phyloP scores from a whole-genome alignment of 2,329 filamentous ascomycete species.

The Fusarium protoensiforme region DNA sequence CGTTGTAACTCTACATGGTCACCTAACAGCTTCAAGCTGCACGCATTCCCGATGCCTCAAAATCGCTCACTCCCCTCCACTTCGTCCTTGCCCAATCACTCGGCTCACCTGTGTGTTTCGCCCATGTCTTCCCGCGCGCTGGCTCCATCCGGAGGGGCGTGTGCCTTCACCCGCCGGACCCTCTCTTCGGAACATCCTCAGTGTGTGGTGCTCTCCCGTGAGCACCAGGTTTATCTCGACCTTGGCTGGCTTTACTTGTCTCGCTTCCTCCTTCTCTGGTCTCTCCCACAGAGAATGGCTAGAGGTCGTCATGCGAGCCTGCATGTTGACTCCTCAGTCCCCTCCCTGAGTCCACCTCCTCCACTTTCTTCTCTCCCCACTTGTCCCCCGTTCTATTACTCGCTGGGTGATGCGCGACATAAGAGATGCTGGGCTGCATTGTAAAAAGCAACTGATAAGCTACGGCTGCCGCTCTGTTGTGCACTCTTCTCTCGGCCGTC shows the following conservation, averaged over 20 bases:
- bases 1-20: slow-evolving; percentile 34
- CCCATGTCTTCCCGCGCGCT: slow-evolving; percentile 19
- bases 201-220: neutral
- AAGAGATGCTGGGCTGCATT: slow-evolving; percentile 38
- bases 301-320: slow-evolving; percentile 32
- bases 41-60: slow-evolving; percentile 28
- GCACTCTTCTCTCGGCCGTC: slow-evolving; percentile 35
- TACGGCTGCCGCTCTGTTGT: slow-evolving; percentile 42
- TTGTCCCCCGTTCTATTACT: slow-evolving; percentile 32
- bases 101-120: slow-evolving; percentile 12
- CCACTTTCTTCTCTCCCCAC: slow-evolving; percentile 40
- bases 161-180: slow-evolving; percentile 6
- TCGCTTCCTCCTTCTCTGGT: neutral
- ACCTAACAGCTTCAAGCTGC: slow-evolving; percentile 31
- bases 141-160: slow-evolving; percentile 25
- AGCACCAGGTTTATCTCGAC: slow-evolving; percentile 21
- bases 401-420: slow-evolving; percentile 39
- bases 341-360: slow-evolving; percentile 40
- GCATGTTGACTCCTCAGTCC: slow-evolving; percentile 37
- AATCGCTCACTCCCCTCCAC: slow-evolving; percentile 38
- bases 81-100: slow-evolving; percentile 22
- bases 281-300: slow-evolving; percentile 1
- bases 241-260: slow-evolving; percentile 11
- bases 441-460: slow-evolving; percentile 43
- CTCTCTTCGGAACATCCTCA: slow-evolving; percentile 9